These are phyloP conservation scores for Lignosus rhinocerotis DNA, from an alignment of 1,284 basidiomycete species.

Conservation along the genomic window DNA sequence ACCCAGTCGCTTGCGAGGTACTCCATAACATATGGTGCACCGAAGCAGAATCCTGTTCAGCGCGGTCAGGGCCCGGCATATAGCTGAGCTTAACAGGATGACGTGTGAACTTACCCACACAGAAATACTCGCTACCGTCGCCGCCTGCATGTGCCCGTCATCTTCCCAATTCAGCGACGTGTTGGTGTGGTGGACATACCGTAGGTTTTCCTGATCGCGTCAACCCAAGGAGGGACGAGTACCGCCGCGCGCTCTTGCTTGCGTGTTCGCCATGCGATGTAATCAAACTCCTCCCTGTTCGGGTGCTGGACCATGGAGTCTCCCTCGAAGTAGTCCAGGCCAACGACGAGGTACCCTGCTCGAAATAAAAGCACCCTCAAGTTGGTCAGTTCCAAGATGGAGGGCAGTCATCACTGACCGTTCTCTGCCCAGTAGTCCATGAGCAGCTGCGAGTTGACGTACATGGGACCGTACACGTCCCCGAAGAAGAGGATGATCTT, in stretches of 20 bases:
- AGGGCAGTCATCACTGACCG: slow-evolving; percentile 35
- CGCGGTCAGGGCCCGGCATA: slow-evolving; percentile 35
- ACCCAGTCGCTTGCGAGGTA: slow-evolving; percentile 44
- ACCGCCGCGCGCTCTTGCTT: slow-evolving; percentile 34
- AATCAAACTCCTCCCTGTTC: slow-evolving; percentile 38
- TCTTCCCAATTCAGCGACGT: slow-evolving; percentile 20
- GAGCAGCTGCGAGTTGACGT: slow-evolving; percentile 49
- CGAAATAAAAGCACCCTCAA: no score
- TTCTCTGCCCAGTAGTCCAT: slow-evolving; percentile 53
- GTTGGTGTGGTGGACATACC: slow-evolving; percentile 35
- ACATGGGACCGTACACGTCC: slow-evolving; percentile 49
- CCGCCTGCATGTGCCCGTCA: slow-evolving; percentile 38
- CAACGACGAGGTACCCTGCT: slow-evolving; percentile 52
- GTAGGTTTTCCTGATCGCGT: slow-evolving; percentile 46
- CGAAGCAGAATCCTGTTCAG: slow-evolving; percentile 58
- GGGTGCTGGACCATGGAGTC: slow-evolving; percentile 43
- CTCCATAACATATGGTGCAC: slow-evolving; percentile 52
- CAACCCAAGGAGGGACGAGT: slow-evolving; percentile 48
- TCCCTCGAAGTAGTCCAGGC: slow-evolving; percentile 58
- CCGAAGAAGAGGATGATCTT: slow-evolving; percentile 43
- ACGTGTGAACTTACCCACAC: slow-evolving; percentile 6
- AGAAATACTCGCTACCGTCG: slow-evolving; percentile 28
- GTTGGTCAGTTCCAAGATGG: no score
- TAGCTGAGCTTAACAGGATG: background rate
- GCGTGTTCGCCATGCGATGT: slow-evolving; percentile 40